phyloP scores from a whole-genome alignment of 1,139 yeast genomes.

The Candida albicans region DNA sequence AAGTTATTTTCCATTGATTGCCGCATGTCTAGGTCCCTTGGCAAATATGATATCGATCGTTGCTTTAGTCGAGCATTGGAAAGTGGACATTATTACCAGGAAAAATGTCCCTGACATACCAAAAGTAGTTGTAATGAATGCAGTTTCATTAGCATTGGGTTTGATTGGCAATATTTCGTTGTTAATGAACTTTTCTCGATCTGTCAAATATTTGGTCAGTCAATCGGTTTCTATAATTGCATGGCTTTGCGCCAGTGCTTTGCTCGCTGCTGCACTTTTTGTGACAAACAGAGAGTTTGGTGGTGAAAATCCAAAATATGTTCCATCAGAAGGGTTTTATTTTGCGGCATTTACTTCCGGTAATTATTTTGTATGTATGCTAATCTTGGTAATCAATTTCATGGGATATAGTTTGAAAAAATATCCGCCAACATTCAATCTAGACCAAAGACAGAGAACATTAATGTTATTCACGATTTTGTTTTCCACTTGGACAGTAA shows the following conservation, averaged over 20 bases:
- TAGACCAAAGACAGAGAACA: constrained; percentile 65
- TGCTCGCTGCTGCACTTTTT: constrained; percentile 52
- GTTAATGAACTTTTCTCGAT: constrained; percentile 63
- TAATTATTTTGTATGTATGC: constrained; percentile 57
- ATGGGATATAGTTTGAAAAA: constrained; percentile 56
- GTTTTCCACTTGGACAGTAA: constrained; percentile 66
- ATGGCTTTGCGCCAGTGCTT: constrained; percentile 57
- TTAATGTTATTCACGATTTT: constrained; percentile 68
- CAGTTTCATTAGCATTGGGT: constrained; percentile 63
- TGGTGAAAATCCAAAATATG: constrained; percentile 17
- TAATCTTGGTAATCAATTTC: constrained; percentile 55
- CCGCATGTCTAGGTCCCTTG: constrained; percentile 77
- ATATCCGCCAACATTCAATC: constrained; percentile 69
- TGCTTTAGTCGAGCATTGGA: constrained; percentile 74
- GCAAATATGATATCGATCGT: constrained; percentile 72
- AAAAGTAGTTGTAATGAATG: constrained; percentile 52
- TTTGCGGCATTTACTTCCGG: constrained; percentile 65
- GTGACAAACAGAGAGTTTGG: constrained; percentile 23
- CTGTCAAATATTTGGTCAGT: constrained; percentile 54
- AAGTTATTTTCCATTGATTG: constrained; percentile 66
- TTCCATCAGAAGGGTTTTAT: constrained; percentile 70
- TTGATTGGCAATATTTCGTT: constrained; percentile 64
- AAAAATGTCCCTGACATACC: constrained; percentile 35
- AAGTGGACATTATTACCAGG: constrained; percentile 30
- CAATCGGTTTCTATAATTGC: constrained; percentile 62